Base-by-base conservation (phyloP, 805 yeast species). In the Saturnispora sekii region DNA sequence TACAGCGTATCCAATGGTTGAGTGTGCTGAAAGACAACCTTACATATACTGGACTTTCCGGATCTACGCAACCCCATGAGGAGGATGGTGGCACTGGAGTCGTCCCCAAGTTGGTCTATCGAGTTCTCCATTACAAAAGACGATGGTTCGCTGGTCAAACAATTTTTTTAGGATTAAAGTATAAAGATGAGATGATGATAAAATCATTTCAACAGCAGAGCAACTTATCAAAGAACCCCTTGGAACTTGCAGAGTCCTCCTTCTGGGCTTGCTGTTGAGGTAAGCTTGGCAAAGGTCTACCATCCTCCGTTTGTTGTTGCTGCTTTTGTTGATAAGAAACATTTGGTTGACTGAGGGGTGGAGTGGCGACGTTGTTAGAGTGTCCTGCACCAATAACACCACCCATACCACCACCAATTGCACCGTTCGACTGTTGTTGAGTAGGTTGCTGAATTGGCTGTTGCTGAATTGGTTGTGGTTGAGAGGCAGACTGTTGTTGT, bases 1-100 rank as follows among this genome's bases (percentile, higher is more conserved):
- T 90, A 90, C 38, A 90, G 63, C 0, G 97, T 89, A 57, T 90
- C 97, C 49, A 88, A 68, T 1, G 98, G 97, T 58, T 85, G 95
- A 95, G 93, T 87, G 59, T 86, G 84, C 62, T 90, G 96, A 64
- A 93, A 93, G 2, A 93, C 94, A 11, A 93, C 97, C 59, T 90
- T 88, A 57, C 96, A 81, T 30, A 93, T 93, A 3, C 97, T 88
- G 8, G 96, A 86, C 64, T 93, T 93, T 11, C 98, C 98, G 16
- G 90, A 84, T 60, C 85, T 63, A 57, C 96, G 74, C 32, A 88
- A 72, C 1, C 97, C 97, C 96, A 88, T 85, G 45, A 88, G 64
- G 26, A 88, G 70, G 38, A 88, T 79, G 33, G 88, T 83, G n/a
- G 94, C 95, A 58, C 78, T 81, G 33, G 80, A 70, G 49, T 76